phyloP scores from a whole-genome alignment of 2,329 filamentous ascomycete species.

The Hypoxylon sp. region DNA sequence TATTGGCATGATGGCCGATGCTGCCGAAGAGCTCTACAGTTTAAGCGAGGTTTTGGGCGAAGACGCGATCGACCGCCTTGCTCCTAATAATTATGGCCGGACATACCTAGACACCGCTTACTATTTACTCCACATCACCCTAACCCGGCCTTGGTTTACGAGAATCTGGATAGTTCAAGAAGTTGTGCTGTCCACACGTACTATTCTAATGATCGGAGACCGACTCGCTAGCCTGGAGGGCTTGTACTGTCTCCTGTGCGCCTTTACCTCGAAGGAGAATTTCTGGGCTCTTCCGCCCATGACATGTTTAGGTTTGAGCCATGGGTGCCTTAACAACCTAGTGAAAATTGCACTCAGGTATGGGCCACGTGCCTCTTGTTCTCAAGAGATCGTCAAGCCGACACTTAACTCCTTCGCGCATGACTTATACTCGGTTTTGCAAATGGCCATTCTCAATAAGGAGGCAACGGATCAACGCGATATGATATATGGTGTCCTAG shows the following conservation, averaged over 20 bases:
- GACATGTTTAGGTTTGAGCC: no score
- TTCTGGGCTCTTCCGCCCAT: neutral
- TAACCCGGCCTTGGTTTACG: neutral
- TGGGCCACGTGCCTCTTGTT: neutral
- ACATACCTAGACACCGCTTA: neutral
- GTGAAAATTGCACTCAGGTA: neutral
- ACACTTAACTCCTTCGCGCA: neutral
- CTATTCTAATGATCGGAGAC: neutral
- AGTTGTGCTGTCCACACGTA: neutral
- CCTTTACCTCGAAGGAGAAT: neutral
- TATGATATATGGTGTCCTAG: slow-evolving; percentile 9
- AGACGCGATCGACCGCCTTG: neutral
- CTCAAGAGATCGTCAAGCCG: neutral
- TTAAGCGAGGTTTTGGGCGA: neutral
- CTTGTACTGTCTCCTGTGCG: neutral
- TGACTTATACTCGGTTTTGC: neutral
- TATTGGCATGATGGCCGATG: neutral
- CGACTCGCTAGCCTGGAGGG: neutral
- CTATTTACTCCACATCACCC: neutral
- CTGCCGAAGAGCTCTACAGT: neutral
- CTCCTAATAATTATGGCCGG: neutral
- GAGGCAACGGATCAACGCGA: neutral
- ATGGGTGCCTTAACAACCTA: neutral
- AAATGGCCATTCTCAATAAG: neutral
- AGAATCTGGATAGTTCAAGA: slow-evolving; percentile 4